These are phyloP conservation scores for Cenchrus purpureus DNA, from an alignment of 176 grass and related monocot species.

Conservation along the genomic window DNA sequence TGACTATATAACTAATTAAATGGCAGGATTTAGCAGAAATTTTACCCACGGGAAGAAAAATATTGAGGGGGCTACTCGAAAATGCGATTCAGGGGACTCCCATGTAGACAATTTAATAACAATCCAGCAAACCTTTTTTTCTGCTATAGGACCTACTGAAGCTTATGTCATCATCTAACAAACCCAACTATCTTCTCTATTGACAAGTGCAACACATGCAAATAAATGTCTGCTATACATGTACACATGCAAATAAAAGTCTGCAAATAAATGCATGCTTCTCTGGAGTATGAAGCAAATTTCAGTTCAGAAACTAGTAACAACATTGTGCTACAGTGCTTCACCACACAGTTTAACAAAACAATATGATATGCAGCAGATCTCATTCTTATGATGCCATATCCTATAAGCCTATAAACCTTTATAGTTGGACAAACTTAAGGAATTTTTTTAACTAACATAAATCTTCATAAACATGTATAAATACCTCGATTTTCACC, in stretches of 20 bases:
- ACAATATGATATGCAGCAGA: background rate
- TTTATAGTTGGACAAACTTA: background rate
- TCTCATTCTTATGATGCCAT: background rate
- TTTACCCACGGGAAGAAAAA: background rate
- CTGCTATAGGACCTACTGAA: background rate
- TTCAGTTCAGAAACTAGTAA: slow-evolving; percentile 28
- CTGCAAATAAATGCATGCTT: background rate
- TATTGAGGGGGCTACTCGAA: background rate
- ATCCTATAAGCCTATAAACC: background rate
- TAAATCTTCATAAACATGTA: slow-evolving; percentile 24
- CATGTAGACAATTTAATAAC: background rate
- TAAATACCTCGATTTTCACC: slow-evolving; percentile 72
- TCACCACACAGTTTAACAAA: slow-evolving; percentile 1
- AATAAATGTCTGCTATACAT: background rate
- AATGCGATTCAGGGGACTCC: background rate
- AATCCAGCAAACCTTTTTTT: background rate
- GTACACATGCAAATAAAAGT: slow-evolving; percentile 14
- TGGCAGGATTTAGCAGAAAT: background rate
- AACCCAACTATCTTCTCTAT: background rate
- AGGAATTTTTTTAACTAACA: background rate
- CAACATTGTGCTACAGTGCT: background rate
- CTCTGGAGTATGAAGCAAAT: slow-evolving; percentile 30
- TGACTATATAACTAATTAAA: background rate
- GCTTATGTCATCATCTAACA: background rate
- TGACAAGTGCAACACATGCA: slow-evolving; percentile 21